Evolutionary conservation across 768 basidiomycete species (phyloP).

Genomic region (Tylopilus sp.): DNA sequence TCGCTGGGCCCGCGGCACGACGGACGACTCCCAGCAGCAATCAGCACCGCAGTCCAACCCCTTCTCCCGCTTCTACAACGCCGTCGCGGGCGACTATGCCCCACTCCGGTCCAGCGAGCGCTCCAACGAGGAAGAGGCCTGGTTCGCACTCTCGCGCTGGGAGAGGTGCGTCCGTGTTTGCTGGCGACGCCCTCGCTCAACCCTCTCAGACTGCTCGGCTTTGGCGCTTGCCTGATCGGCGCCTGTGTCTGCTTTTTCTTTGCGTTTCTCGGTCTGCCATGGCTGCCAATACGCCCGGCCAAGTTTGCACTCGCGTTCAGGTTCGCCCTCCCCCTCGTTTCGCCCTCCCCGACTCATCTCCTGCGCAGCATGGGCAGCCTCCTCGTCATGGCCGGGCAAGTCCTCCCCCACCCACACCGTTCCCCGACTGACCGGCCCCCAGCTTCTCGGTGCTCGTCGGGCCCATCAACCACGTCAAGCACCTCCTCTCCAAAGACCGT

Average conservation of each 20-base stretch:
- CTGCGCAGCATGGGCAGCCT: constrained; percentile 67
- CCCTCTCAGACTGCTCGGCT: constrained; percentile 71
- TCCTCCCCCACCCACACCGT: not conserved
- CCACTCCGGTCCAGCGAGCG: constrained; percentile 53
- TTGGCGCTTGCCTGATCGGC: constrained; percentile 84
- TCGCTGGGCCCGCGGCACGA: constrained; percentile 75
- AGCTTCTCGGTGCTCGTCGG: constrained; percentile 87
- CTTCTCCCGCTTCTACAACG: constrained; percentile 84
- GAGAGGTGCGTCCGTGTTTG: constrained; percentile 70
- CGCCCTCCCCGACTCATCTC: not conserved
- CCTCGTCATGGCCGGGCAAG: constrained; percentile 94
- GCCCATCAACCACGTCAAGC: constrained; percentile 89
- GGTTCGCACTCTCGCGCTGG: constrained; percentile 90
- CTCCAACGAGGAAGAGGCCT: constrained; percentile 94
- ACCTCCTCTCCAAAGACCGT: constrained; percentile 76
- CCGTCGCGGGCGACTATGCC: constrained; percentile 83
- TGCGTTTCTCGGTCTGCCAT: constrained; percentile 74
- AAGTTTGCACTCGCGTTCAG: constrained; percentile 93
- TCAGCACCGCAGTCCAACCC: constrained; percentile 45
- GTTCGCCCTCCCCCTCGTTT: constrained; percentile 25
- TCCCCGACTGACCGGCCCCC: not conserved
- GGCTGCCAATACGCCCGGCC: constrained; percentile 69
- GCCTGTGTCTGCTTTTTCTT: constrained; percentile 93
- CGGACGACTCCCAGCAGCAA: constrained; percentile 60
- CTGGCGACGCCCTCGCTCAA: too few species aligned